A percentile compares a stretch with the other conserved stretches of the same genome.
These are phyloP conservation scores for Ceratobasidium sp. DNA, from an alignment of 1,284 basidiomycete species.

Conservation along the genomic window DNA sequence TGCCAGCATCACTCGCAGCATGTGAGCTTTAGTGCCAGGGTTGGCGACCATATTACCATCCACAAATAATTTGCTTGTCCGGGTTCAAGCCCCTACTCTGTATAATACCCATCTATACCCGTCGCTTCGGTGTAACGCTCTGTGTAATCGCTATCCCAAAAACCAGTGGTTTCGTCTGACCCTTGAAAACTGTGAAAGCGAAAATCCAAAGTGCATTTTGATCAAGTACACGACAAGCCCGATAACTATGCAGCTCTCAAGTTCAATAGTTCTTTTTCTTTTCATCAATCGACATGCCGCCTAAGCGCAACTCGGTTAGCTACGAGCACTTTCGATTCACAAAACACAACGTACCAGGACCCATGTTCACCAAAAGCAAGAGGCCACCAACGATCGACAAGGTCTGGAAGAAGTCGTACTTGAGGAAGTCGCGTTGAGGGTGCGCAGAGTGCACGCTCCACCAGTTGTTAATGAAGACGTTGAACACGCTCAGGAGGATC, in stretches of 20 bases:
- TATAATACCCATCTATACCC: slow-evolving; percentile 15
- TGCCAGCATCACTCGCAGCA: neutral
- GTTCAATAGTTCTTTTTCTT: slow-evolving; percentile 91
- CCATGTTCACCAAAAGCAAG: slow-evolving; percentile 97
- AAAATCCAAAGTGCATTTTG: slow-evolving; percentile 28
- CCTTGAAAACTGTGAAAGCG: neutral
- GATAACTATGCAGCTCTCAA: neutral
- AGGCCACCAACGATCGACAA: slow-evolving; percentile 97
- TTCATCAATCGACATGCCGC: slow-evolving; percentile 97
- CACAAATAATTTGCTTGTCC: slow-evolving; percentile 33
- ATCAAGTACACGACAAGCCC: neutral
- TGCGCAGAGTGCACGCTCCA: slow-evolving; percentile 95
- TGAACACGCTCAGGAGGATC: slow-evolving; percentile 91
- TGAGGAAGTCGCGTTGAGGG: slow-evolving; percentile 97
- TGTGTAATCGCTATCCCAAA: neutral
- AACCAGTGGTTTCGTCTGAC: neutral
- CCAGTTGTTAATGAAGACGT: slow-evolving; percentile 99
- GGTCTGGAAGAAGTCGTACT: slow-evolving; percentile 97
- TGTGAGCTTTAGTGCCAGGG: slow-evolving; percentile 39
- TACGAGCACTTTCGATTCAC: neutral
- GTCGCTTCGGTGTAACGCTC: neutral
- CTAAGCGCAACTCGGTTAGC: slow-evolving; percentile 56
- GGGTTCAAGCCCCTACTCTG: neutral
- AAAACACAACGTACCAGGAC: slow-evolving; percentile 72
- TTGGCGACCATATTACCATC: slow-evolving; percentile 46